Base-by-base conservation (phyloP, 2,329 filamentous ascomycete genomes). In the Phialophora expanda region DNA sequence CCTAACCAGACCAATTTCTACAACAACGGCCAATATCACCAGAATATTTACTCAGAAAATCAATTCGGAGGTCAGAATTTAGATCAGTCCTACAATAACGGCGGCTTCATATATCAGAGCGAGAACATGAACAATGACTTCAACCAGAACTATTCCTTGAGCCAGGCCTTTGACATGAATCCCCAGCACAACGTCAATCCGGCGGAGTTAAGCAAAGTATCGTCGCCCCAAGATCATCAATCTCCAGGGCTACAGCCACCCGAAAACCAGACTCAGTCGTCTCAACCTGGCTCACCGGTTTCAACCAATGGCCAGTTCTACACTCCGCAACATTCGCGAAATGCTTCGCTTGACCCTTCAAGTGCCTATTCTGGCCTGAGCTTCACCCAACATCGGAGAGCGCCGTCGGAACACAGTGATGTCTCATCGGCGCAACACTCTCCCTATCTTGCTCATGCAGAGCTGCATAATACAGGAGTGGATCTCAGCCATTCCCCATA, bases 331-430 rank as follows among this genome's bases (percentile, higher is more conserved):
- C 84, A 87, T 74, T 87, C 87, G 61, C 82, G 86, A 61, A 82
- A 87, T 71, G 80, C 83, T 22, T 89, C 87, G 24, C 78, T 89
- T 34, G 87, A 88, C 69, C 87, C 87, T 5, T 80, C 82, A 7
- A 87, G 81, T 69, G 85, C 86, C 2, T 84, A 81, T 56, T 82
- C 81, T 74, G 84, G 85, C 71, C 79, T 81, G 44, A 80, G 83
- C 66, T 97, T 96, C 74, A 89, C 91, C 71, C 84, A 86, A n/a
- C 94, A 97, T 76, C 86, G 93, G 72, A 87, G 93, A 74, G 89
- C 87, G 44, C 91, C 92, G 0, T 97, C 93, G n/a, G 94, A 97
- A 72, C 92, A 90, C 74, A 97, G 93, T 2, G 94, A 97, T 71
- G 89, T 97, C 5, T 97, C 87, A 4, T 96, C 92, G 20, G 91